A percentile compares a stretch with the other conserved stretches of the same genome.
Evolutionary conservation across 768 basidiomycete species (phyloP).

Genomic region (Naganishia randhawae): DNA sequence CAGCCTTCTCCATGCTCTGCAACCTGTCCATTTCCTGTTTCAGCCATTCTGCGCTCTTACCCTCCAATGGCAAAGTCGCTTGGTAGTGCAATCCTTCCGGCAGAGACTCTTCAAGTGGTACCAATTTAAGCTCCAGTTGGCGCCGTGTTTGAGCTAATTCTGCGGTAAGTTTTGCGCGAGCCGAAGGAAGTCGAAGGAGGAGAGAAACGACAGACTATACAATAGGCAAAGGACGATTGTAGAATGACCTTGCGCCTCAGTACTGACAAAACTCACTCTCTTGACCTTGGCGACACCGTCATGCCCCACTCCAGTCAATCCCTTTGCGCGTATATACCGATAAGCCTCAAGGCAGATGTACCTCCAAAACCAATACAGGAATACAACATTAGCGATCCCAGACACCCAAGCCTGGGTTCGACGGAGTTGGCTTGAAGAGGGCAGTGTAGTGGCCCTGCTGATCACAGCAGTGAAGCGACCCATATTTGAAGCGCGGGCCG

Average conservation of each 20-base stretch:
- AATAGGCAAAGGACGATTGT: background rate
- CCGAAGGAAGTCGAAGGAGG: slow-evolving; percentile 44
- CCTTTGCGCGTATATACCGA: slow-evolving; percentile 44
- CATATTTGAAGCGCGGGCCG: background rate
- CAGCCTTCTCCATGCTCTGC: slow-evolving; percentile 42
- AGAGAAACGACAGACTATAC: slow-evolving; percentile 33
- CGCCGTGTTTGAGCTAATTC: slow-evolving; percentile 39
- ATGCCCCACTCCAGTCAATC: slow-evolving; percentile 29
- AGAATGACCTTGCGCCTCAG: background rate
- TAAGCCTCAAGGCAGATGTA: slow-evolving; percentile 35
- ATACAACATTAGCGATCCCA: slow-evolving; percentile 56
- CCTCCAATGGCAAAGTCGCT: slow-evolving; percentile 37
- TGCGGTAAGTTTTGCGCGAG: slow-evolving; percentile 34
- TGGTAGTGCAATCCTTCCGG: slow-evolving; percentile 38
- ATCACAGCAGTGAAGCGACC: background rate
- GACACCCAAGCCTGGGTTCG: slow-evolving; percentile 69
- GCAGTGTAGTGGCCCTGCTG: background rate
- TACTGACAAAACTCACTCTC: background rate
- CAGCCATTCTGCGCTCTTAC: slow-evolving; percentile 42
- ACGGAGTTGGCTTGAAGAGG: slow-evolving; percentile 65
- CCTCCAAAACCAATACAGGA: slow-evolving; percentile 35
- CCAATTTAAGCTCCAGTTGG: slow-evolving; percentile 40
- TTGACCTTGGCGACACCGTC: slow-evolving; percentile 9
- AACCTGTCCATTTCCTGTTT: slow-evolving; percentile 42
- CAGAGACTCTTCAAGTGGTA: slow-evolving; percentile 31